phyloP scores from a whole-genome alignment of 495 filamentous ascomycete genomes.

The Lasiosphaeriaceae sp. region DNA sequence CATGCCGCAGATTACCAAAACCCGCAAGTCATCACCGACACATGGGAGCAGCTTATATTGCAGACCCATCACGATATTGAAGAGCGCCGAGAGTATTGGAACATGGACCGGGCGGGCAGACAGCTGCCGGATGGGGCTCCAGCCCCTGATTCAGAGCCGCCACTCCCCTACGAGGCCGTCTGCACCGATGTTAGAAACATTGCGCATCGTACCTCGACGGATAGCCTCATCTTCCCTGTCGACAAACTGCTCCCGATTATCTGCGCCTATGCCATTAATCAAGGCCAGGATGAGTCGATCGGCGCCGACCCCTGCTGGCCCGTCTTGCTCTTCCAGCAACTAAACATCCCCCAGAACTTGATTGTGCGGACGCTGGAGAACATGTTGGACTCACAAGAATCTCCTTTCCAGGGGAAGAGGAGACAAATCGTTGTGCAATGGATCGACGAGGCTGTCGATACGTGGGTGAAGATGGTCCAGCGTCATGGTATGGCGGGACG shows the following conservation, averaged over 20 bases:
- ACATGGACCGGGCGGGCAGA: slow-evolving; percentile 14
- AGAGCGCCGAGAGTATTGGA: slow-evolving; percentile 39
- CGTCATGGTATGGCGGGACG: slow-evolving; percentile 33
- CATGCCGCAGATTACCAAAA: slow-evolving; percentile 84
- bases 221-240: slow-evolving; percentile 69
- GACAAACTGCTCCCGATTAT: slow-evolving; percentile 62
- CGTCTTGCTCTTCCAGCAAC: slow-evolving; percentile 70
- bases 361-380: slow-evolving; percentile 73
- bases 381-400: slow-evolving; percentile 79
- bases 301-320: slow-evolving; percentile 66
- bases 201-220: slow-evolving; percentile 70
- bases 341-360: slow-evolving; percentile 70
- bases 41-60: slow-evolving; percentile 80
- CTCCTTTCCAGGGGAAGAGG: slow-evolving; percentile 68
- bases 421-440: slow-evolving; percentile 40
- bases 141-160: slow-evolving; percentile 24
- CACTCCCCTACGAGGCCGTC: slow-evolving; percentile 74
- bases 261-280: slow-evolving; percentile 69
- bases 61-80: slow-evolving; percentile 62
- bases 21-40: slow-evolving; percentile 69
- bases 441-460: slow-evolving; percentile 33
- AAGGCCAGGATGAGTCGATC: slow-evolving; percentile 62
- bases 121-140: slow-evolving; percentile 10
- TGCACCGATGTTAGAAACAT: slow-evolving; percentile 69
- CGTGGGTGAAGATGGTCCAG: slow-evolving; percentile 41